A percentile compares a stretch with the other conserved stretches of the same genome.
Conservation (phyloP, 495 filamentous ascomycete genomes). For the Penicillium parvum region DNA sequence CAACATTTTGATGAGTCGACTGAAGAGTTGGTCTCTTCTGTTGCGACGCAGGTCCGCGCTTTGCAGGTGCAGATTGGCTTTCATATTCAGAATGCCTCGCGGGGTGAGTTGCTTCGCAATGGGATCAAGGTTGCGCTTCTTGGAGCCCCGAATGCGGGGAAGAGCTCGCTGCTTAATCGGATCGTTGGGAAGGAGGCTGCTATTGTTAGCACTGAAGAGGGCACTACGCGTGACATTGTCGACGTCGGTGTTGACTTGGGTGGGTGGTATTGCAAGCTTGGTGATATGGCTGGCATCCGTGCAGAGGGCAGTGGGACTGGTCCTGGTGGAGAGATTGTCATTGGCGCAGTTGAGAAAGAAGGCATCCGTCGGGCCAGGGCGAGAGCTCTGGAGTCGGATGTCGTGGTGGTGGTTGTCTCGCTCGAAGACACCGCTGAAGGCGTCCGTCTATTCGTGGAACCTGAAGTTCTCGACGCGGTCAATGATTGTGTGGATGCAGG, state of each 20-base stretch:
- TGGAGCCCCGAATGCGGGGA: conserved; percentile 91
- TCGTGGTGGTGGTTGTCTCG: conserved; percentile 76
- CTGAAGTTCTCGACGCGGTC: conserved; percentile 55
- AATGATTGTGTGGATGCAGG: conserved; percentile 51
- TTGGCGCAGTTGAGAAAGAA: conserved; percentile 80
- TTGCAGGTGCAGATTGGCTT: conserved; percentile 58
- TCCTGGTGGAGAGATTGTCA: conserved; percentile 21
- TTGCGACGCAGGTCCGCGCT: conserved; percentile 55
- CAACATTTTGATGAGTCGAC: conserved; percentile 94
- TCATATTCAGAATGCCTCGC: conserved; percentile 70
- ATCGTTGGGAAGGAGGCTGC: conserved; percentile 91
- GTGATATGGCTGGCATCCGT: conserved; percentile 84
- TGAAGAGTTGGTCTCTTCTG: conserved; percentile 60
- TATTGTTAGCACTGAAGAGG: conserved; percentile 87
- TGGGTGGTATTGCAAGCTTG: conserved; percentile 82
- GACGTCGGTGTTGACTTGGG: conserved; percentile 88
- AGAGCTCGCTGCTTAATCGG: conserved; percentile 87
- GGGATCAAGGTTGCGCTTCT: conserved; percentile 84
- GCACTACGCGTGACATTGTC: conserved; percentile 90
- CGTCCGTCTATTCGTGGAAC: conserved; percentile 44
- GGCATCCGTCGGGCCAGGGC: conserved; percentile 83
- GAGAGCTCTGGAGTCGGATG: conserved; percentile 76
- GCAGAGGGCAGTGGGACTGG: conserved; percentile 36
- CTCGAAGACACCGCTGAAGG: conserved; percentile 47
- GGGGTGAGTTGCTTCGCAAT: conserved; percentile 78